A percentile compares a stretch with the other conserved stretches of the same genome.
Conservation (phyloP, 2,329 filamentous ascomycete species). For the Calonectria hongkongensis region DNA sequence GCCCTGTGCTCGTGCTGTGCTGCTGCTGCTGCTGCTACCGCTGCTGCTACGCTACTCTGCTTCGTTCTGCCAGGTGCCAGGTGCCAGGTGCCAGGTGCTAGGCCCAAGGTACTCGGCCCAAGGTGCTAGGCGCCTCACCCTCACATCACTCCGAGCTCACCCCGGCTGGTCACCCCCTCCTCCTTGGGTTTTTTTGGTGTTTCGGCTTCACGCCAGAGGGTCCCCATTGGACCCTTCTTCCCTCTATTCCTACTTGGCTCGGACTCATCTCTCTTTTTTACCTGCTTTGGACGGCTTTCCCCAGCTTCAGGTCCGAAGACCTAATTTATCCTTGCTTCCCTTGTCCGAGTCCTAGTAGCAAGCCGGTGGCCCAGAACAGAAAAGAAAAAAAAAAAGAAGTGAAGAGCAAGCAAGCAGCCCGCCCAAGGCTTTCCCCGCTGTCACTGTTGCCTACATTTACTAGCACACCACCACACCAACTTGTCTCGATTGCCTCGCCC, state of each 20-base stretch:
- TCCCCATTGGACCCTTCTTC: constrained; percentile 16
- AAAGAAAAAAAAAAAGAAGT: neutral
- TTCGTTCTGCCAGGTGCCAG: neutral
- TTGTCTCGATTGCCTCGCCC: constrained; percentile 26
- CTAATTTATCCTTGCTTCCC: constrained; percentile 6
- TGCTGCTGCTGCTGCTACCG: neutral
- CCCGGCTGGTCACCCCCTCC: constrained; percentile 10
- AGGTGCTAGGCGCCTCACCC: constrained; percentile 16
- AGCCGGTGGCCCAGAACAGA: neutral
- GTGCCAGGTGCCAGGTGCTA: neutral
- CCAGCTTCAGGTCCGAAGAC: constrained; percentile 22
- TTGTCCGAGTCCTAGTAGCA: constrained; percentile 2
- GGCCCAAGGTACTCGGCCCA: too few species aligned
- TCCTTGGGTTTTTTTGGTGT: constrained; percentile 25
- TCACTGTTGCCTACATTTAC: constrained; percentile 27
- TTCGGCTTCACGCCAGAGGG: constrained; percentile 23
- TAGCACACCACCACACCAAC: constrained; percentile 44
- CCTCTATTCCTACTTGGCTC: constrained; percentile 32
- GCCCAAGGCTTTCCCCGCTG: constrained; percentile 23
- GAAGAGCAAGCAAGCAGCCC: constrained; percentile 14
- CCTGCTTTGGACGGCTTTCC: constrained; percentile 21
- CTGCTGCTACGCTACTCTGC: neutral
- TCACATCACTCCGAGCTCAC: constrained; percentile 19
- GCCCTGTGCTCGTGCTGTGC: constrained; percentile 17
- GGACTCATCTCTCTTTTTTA: constrained; percentile 25